Evolutionary conservation across 345 rosid genomes (phyloP).

Genomic region (Brassica nigra): DNA sequence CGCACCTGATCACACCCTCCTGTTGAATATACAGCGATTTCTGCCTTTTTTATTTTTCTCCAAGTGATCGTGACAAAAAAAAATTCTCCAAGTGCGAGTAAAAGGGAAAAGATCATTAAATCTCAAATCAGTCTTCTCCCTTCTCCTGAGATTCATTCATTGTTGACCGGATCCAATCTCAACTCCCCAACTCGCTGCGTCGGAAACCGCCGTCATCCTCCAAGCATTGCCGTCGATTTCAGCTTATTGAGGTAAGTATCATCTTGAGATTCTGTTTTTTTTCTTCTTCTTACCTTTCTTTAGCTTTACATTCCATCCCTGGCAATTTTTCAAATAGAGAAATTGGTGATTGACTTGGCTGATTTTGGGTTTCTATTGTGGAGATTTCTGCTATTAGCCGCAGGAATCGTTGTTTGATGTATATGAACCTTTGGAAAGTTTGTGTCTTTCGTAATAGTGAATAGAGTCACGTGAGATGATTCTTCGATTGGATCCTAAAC

Average conservation of each 20-base stretch:
- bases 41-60: neutral
- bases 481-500: neutral
- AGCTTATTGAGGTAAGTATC: conserved; percentile 20
- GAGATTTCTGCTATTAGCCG: neutral
- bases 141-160: conserved; percentile 24
- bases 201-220: neutral
- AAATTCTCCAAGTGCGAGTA: neutral
- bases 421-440: neutral
- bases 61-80: too few species aligned
- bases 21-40: conserved; percentile 15
- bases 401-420: neutral
- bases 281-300: neutral
- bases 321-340: neutral
- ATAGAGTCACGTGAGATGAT: neutral
- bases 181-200: conserved; percentile 9
- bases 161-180: conserved; percentile 28
- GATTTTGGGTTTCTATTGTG: conserved; percentile 32
- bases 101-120: conserved; percentile 13
- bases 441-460: neutral
- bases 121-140: neutral
- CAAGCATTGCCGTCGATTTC: conserved; percentile 15
- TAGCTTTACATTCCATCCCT: neutral
- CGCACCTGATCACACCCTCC: neutral
- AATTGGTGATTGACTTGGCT: neutral
- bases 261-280: conserved; percentile 7